Evolutionary conservation across 352 stramenopile species (phyloP), one percentile per base, ranked within the genome.

Genomic region (Phytophthora megakarya): DNA sequence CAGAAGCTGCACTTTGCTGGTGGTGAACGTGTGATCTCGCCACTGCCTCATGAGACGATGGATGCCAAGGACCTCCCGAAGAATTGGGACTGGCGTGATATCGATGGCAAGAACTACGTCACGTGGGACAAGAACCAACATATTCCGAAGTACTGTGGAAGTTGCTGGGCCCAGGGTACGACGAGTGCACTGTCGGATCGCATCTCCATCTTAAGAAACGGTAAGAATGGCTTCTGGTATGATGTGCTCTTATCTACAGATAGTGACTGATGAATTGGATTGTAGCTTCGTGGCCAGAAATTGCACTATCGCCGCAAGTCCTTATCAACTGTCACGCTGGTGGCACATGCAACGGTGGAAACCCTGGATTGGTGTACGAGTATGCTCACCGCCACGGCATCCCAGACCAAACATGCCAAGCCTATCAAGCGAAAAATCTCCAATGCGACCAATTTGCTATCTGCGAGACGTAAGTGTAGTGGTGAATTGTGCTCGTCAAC

Each of bases 91-190:
- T 99, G 97, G 96, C 88, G 92, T 43, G 91, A 98, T 66, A 76
- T 99, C 1, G 81, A 97, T 63, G 96, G 96, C 45, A 92, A 84
- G 63, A 97, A 90, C 75, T 99, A 96, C 70, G 83, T 98, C 18
- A 99, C 97, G n/a, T 98, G 96, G 82, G 94, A 97, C 72, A 96
- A 98, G 67, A 99, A 99, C 79, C 97, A 99, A 73, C 97, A 99
- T 75, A 98, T 99, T 55, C 97, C 97, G 23, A 71, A 88, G 42
- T 97, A 97, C 73, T 97, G 92, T 50, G 89, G 90, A n/a, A 96
- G 86, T 43, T 98, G 90, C 77, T 98, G 92, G 92, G 90, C 91
- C 0, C 90, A 97, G 32, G 91, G 86, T 26, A 94, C 90, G 11
- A 96, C 88, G 19, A 96, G 86, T 38, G 83, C 89, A 22, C 72